Evolutionary conservation across 2,329 filamentous ascomycete genomes (phyloP), one percentile per base, ranked within the genome.

Genomic region (Leptosphaerulina australis): DNA sequence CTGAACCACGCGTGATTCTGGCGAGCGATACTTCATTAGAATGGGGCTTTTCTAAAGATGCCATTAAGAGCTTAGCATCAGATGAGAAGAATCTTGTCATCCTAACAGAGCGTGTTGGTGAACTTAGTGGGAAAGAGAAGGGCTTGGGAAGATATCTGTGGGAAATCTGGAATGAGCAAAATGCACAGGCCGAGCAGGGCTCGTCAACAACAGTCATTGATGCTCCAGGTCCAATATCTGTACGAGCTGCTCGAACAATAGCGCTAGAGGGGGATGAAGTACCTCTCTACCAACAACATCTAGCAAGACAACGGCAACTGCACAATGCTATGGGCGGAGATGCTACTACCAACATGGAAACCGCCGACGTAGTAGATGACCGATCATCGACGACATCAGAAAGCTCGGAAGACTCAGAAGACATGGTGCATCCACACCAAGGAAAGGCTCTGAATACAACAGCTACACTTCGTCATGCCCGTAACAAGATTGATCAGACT

Each of bases 21-120:
- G 92, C 94, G 2, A 97, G 91, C 61, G 93, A 97, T 69, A 83
- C 86, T 3, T 95, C 90, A 22, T 76, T 97, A 15, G 91, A 96
- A 63, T 99, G 94, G 94, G 94, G 94, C 0, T 96, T 96, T 66
- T 95, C 94, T 0, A 90, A 88, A 64, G 86, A 93, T 44, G 80
- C 92, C 0, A 76, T 99, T 38, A 85, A 83, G 56, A 81, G 81
- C 8, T 80, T 99, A 46, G 91, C 91, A 0, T 81, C 83, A 50
- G 88, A 95, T 58, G 77, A 87, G 1, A 85, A 86, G 31, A 99
- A 97, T 69, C 77, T 97, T 35, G 83, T 99, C 26, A 85, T 99
- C 44, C 75, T 99, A 33, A 97, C 93, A 0, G 92, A 97, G 63
- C 84, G 86, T 56, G 80, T 84, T 1, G 77, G 77, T 0, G 69